These are phyloP conservation scores for Endogone sp. DNA, from an alignment of 192 early-diverging fungal species.

Conservation along the genomic window DNA sequence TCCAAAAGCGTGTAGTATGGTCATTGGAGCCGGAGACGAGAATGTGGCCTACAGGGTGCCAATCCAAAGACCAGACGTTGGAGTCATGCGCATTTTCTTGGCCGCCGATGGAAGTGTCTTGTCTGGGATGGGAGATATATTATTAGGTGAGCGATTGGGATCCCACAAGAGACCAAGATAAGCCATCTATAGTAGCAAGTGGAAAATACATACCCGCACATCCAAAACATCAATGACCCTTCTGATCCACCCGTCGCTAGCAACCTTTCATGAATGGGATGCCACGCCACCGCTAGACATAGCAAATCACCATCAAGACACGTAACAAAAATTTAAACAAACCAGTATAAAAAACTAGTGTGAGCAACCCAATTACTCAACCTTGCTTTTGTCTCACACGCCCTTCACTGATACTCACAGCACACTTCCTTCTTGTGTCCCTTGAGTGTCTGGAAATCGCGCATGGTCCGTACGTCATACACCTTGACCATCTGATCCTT, in stretches of 20 bases:
- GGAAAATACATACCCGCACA: slow-evolving; percentile 65
- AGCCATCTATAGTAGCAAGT: slow-evolving; percentile 22
- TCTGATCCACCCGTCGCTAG: slow-evolving; percentile 92
- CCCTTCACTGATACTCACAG: slow-evolving; percentile 42
- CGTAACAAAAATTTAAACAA: neutral
- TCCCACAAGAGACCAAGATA: neutral
- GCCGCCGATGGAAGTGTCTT: slow-evolving; percentile 33
- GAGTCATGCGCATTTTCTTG: slow-evolving; percentile 80
- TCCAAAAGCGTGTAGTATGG: slow-evolving; percentile 95
- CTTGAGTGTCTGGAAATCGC: slow-evolving; percentile 80
- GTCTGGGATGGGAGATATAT: slow-evolving; percentile 6
- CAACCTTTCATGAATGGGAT: slow-evolving; percentile 88
- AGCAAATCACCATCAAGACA: no score
- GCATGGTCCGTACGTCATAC: slow-evolving; percentile 93
- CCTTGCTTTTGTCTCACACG: neutral
- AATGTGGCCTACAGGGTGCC: slow-evolving; percentile 96
- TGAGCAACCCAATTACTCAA: neutral
- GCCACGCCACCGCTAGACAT: slow-evolving; percentile 84
- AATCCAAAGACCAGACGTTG: slow-evolving; percentile 93
- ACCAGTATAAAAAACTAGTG: no score
- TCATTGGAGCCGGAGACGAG: slow-evolving; percentile 94
- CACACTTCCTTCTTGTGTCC: slow-evolving; percentile 88
- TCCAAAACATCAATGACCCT: slow-evolving; percentile 83
- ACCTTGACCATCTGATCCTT: slow-evolving; percentile 89
- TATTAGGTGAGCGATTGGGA: slow-evolving; percentile 1